Conservation (phyloP, 768 basidiomycete genomes). For the Macrolepiota fuliginosa region DNA sequence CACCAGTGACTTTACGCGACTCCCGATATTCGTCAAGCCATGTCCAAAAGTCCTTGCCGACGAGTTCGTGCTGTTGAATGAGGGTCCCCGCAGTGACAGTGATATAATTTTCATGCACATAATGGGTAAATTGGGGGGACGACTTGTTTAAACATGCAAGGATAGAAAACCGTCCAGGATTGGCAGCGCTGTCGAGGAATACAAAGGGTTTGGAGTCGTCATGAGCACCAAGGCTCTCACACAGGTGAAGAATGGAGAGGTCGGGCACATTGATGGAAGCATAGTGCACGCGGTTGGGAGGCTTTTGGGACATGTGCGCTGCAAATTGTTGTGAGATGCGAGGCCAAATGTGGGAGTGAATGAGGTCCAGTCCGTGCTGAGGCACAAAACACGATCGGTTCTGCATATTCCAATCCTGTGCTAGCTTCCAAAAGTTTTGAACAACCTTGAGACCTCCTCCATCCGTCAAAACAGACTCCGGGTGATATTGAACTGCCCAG, state of each 20-base stretch:
- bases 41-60: slow-evolving; percentile 60
- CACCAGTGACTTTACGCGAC: slow-evolving; percentile 41
- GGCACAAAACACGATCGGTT: slow-evolving; percentile 41
- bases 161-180: slow-evolving; percentile 73
- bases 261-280: slow-evolving; percentile 36
- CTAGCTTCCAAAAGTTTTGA: slow-evolving; percentile 76
- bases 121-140: slow-evolving; percentile 58
- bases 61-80: slow-evolving; percentile 37
- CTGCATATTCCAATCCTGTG: slow-evolving; percentile 51
- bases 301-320: slow-evolving; percentile 19
- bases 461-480: slow-evolving; percentile 75
- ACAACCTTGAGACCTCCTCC: slow-evolving; percentile 68
- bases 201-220: slow-evolving; percentile 64
- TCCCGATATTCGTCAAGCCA: slow-evolving; percentile 74
- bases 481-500: slow-evolving; percentile 90
- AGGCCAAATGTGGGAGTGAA: slow-evolving; percentile 59
- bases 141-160: slow-evolving; percentile 56
- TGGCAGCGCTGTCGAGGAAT: slow-evolving; percentile 75
- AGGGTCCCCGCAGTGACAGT: slow-evolving; percentile 36
- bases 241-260: slow-evolving; percentile 44
- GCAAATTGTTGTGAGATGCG: slow-evolving; percentile 27
- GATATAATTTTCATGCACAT: slow-evolving; percentile 47
- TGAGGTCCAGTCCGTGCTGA: slow-evolving; percentile 21
- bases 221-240: slow-evolving; percentile 59
- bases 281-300: slow-evolving; percentile 30